phyloP scores from a whole-genome alignment of 305 asterid genomes.

The Solanum hybrid region DNA sequence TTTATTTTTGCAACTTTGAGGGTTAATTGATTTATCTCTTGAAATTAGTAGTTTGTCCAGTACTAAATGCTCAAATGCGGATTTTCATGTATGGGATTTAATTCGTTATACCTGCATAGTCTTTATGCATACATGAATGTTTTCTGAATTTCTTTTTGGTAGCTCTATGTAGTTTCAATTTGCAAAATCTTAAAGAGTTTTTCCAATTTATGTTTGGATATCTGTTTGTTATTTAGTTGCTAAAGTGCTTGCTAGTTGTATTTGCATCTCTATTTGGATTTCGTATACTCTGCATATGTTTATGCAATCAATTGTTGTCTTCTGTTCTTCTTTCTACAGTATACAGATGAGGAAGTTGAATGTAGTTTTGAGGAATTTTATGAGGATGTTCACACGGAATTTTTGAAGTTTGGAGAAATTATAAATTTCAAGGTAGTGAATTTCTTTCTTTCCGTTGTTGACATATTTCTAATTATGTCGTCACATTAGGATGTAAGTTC shows the following conservation, averaged over 20 bases:
- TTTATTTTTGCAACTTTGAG: not conserved
- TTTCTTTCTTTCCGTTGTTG: not conserved
- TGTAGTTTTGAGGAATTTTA: conserved; percentile 85
- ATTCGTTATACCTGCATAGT: not conserved
- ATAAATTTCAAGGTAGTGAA: conserved; percentile 79
- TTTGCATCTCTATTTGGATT: conserved; percentile 1
- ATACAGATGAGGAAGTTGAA: conserved; percentile 89
- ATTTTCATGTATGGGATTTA: not conserved
- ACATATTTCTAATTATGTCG: not conserved
- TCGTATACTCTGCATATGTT: conserved; percentile 12
- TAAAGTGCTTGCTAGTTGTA: not conserved
- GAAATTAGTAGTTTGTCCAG: not conserved
- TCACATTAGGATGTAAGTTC: not conserved
- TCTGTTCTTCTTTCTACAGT: conserved; percentile 41
- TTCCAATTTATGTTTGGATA: not conserved
- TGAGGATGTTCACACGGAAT: conserved; percentile 96
- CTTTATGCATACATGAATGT: not conserved
- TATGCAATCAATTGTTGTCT: conserved; percentile 24
- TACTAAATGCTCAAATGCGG: not conserved
- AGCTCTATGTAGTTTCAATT: not conserved
- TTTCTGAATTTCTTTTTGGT: not conserved
- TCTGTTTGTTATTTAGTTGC: not conserved
- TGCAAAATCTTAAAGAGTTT: not conserved
- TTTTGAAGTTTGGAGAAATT: conserved; percentile 90
- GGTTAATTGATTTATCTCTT: not conserved